phyloP scores from a whole-genome alignment of 2,329 filamentous ascomycete species.

The Penicillium capsulatum region DNA sequence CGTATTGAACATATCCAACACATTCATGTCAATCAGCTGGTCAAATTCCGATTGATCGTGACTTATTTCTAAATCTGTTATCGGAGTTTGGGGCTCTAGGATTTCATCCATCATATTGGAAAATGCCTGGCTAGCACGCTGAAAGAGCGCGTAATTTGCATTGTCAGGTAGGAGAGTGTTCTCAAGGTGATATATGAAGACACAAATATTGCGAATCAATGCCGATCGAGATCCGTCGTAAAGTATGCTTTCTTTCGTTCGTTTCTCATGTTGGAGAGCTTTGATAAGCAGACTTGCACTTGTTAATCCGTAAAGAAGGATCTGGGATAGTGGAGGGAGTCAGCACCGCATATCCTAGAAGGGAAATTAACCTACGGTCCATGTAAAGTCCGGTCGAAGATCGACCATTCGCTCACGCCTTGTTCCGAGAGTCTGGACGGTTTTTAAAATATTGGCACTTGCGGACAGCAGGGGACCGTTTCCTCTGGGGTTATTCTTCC shows the following conservation, averaged over 20 bases:
- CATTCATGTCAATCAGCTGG: slow-evolving; percentile 13
- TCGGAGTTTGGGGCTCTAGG: slow-evolving; percentile 15
- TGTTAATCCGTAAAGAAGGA: slow-evolving; percentile 25
- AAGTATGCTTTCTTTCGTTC: slow-evolving; percentile 27
- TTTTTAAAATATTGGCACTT: slow-evolving; percentile 23
- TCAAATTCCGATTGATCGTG: slow-evolving; percentile 6
- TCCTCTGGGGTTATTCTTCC: slow-evolving; percentile 18
- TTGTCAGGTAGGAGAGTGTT: slow-evolving; percentile 32
- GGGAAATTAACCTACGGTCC: slow-evolving; percentile 11
- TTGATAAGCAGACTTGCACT: slow-evolving; percentile 26
- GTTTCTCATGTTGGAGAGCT: slow-evolving; percentile 23
- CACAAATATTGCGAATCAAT: slow-evolving; percentile 39
- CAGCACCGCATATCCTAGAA: neutral
- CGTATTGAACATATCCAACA: slow-evolving; percentile 20
- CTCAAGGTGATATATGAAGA: slow-evolving; percentile 40
- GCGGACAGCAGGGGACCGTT: slow-evolving; percentile 18
- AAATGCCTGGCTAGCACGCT: slow-evolving; percentile 19
- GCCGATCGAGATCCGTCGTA: slow-evolving; percentile 31
- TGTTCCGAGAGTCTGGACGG: slow-evolving; percentile 20
- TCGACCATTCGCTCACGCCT: slow-evolving; percentile 23
- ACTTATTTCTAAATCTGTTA: neutral
- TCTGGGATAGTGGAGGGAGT: slow-evolving; percentile 6
- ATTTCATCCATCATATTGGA: slow-evolving; percentile 27
- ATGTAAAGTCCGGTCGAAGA: slow-evolving; percentile 22
- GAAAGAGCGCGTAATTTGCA: slow-evolving; percentile 24